Evolutionary conservation across 139 green algal species (phyloP).

Genomic region (Trebouxia sp.): DNA sequence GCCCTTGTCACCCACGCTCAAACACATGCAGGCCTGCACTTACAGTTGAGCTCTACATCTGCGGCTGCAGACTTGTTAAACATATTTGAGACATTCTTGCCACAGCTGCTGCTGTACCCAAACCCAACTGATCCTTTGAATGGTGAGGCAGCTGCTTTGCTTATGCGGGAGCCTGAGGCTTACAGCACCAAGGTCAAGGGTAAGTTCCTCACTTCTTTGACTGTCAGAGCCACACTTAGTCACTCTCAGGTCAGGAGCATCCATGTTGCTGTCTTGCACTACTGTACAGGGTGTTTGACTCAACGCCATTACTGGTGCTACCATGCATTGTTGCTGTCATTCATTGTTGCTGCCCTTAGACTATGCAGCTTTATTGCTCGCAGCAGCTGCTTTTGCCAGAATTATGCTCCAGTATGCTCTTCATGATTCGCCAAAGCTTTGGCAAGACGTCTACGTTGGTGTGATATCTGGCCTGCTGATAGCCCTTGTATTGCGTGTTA

Average conservation of each 20-base stretch:
- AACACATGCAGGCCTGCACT: not conserved
- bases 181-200: conserved; percentile 93
- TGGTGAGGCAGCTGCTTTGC: conserved; percentile 94
- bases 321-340: not conserved
- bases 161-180: conserved; percentile 92
- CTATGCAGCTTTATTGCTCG: not conserved
- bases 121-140: conserved; percentile 98
- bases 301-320: too few species aligned
- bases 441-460: not conserved
- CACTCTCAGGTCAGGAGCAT: too few species aligned
- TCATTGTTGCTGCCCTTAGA: not conserved
- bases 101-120: conserved; percentile 98
- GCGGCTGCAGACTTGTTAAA: conserved; percentile 91
- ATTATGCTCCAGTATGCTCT: not conserved
- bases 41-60: not conserved
- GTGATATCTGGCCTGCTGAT: not conserved
- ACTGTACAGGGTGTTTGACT: too few species aligned
- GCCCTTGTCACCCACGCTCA: not conserved
- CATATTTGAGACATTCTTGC: conserved; percentile 99
- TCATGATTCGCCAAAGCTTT: too few species aligned
- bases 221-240: not conserved
- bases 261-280: too few species aligned
- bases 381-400: not conserved
- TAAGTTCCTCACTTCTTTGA: conserved; percentile 29
- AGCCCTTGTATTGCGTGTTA: not conserved